phyloP scores from a whole-genome alignment of 768 basidiomycete species.

The Kwoniella sp. region DNA sequence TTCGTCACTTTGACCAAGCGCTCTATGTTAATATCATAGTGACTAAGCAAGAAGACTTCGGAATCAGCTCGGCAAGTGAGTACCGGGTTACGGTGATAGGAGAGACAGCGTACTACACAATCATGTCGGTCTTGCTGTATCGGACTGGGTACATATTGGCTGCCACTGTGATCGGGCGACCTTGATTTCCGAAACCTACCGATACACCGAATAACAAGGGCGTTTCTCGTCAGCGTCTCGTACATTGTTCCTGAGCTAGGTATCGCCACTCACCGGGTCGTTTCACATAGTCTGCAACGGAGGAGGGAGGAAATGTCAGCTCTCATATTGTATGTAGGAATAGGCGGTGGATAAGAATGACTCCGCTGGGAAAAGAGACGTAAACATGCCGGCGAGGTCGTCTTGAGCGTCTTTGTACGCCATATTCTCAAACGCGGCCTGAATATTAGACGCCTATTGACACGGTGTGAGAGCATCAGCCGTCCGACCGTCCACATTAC shows the following conservation, averaged over 20 bases:
- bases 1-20: constrained; percentile 47
- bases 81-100: not conserved
- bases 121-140: constrained; percentile 30
- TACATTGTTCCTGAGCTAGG: not conserved
- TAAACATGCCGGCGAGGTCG: constrained; percentile 12
- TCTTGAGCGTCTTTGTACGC: not conserved
- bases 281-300: not conserved
- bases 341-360: too few species aligned
- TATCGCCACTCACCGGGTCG: constrained; percentile 13
- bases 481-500: too few species aligned
- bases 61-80: not conserved
- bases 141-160: constrained; percentile 47
- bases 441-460: not conserved
- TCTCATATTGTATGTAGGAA: too few species aligned
- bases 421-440: not conserved
- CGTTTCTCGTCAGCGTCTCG: not conserved
- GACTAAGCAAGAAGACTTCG: constrained; percentile 23
- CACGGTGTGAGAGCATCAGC: too few species aligned
- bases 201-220: not conserved
- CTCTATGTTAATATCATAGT: constrained; percentile 54
- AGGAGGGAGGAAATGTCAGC: not conserved
- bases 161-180: constrained; percentile 34
- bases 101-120: constrained; percentile 24
- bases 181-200: constrained; percentile 36
- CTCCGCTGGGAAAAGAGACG: too few species aligned